These are phyloP conservation scores for Phytophthora colocasiae DNA, from an alignment of 352 stramenopile genomes.

Conservation along the genomic window DNA sequence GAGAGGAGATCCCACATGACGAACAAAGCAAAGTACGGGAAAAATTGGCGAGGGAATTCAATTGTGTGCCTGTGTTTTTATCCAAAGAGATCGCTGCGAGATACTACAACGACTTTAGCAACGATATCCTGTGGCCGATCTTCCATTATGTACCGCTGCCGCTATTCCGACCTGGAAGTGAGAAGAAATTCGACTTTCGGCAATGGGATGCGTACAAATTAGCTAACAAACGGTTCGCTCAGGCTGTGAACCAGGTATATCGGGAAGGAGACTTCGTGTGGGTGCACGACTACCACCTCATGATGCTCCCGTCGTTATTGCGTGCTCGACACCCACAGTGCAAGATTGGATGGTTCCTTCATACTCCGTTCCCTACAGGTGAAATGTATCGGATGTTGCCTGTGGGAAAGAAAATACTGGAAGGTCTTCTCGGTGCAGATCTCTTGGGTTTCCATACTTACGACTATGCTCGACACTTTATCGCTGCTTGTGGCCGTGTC, in stretches of 20 bases:
- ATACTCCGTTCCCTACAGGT: conserved; percentile 87
- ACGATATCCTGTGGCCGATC: conserved; percentile 92
- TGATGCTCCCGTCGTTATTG: conserved; percentile 84
- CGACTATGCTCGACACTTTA: conserved; percentile 88
- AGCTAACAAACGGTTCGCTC: conserved; percentile 84
- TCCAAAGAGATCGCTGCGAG: conserved; percentile 88
- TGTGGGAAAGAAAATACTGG: conserved; percentile 78
- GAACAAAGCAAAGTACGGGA: conserved; percentile 84
- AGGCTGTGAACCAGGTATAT: conserved; percentile 83
- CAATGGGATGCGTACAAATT: conserved; percentile 91
- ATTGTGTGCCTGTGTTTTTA: conserved; percentile 91
- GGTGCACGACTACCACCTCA: conserved; percentile 92
- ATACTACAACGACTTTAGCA: conserved; percentile 94
- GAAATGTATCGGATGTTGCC: conserved; percentile 90
- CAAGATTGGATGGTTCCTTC: conserved; percentile 90
- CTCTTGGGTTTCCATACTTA: conserved; percentile 90
- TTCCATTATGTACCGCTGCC: conserved; percentile 93
- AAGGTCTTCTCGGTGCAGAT: conserved; percentile 83
- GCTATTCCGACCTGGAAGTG: conserved; percentile 84
- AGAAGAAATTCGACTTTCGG: conserved; percentile 93
- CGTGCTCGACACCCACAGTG: conserved; percentile 72
- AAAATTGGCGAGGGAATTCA: conserved; percentile 88
- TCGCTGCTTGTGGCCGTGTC: conserved; percentile 78
- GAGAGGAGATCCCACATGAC: conserved; percentile 86
- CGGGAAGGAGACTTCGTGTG: conserved; percentile 87